Base-by-base conservation (phyloP, 75 land plant species). In the Selaginella moellendorffii region DNA sequence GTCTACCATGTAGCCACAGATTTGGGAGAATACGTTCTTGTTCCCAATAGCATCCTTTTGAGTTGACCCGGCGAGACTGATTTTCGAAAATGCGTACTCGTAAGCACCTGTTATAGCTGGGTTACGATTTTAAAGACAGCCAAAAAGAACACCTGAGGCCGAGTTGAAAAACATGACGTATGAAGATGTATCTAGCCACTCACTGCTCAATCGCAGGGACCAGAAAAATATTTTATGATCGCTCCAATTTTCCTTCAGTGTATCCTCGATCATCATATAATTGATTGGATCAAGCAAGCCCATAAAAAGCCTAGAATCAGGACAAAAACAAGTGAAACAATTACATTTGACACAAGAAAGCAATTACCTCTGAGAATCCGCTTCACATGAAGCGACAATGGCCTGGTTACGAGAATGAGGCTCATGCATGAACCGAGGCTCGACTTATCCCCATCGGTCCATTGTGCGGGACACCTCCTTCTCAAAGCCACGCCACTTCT, bases 401-500 rank as follows among this genome's bases (percentile, higher is more conserved):
- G 46, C 46, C 5, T 36, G 46, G 46, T 36, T 36, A 36, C 5
- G 46, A 36, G 46, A 36, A 36, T 36, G 46, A 36, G 46, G 46
- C 46, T 36, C 46, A 36, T 36, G 46, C 46, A 36, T 36, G 46
- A 36, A 36, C 46, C 46, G 46, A 36, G 46, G 46, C 46, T 36
- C 46, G 46, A 36, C 46, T 36, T 36, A 36, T 36, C 46, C 46
- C 46, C 46, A 36, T 36, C 46, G 46, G 10, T 36, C 46, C 46
- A n/a, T n/a, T n/a, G n/a, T n/a, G n/a, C n/a, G n/a, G n/a, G n/a
- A n/a, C n/a, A 36, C 46, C 46, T 36, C 46, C 46, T 36, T 36
- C 14, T 36, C 14, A 36, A 36, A 36, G 46, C 46, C 46, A 36
- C 46, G 14, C 46, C 46, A 36, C 46, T 36, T 36, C 10, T 36